Evolutionary conservation across 495 filamentous ascomycete species (phyloP).

Genomic region (Podospora appendiculata): DNA sequence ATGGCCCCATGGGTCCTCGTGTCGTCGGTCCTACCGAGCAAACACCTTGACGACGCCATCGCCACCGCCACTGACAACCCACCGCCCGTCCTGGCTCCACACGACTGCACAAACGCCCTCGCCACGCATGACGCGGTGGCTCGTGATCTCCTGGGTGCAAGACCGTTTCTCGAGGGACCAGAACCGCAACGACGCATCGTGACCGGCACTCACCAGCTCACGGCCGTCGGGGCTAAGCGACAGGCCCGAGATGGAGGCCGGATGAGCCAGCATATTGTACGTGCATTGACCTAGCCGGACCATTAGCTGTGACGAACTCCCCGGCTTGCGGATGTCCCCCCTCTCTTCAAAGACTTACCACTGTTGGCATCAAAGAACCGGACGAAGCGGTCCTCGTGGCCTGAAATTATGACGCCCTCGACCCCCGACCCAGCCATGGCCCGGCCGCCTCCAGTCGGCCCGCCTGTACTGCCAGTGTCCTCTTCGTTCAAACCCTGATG

Average conservation of each 20-base stretch:
- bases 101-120: constrained; percentile 89
- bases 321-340: no score
- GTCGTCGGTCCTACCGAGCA: constrained; percentile 34
- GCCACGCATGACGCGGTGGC: constrained; percentile 83
- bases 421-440: constrained; percentile 57
- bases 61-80: constrained; percentile 92
- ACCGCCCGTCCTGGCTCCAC: constrained; percentile 89
- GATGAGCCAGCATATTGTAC: constrained; percentile 96
- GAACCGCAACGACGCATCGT: constrained; percentile 90
- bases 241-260: constrained; percentile 81
- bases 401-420: constrained; percentile 87
- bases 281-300: constrained; percentile 83
- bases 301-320: background rate
- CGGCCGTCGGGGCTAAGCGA: constrained; percentile 85
- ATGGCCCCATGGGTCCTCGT: no score
- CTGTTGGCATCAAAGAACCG: constrained; percentile 97
- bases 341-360: constrained; percentile 61
- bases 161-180: constrained; percentile 94
- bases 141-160: constrained; percentile 90
- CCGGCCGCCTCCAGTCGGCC: constrained; percentile 70
- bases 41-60: constrained; percentile 97
- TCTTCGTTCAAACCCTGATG: constrained; percentile 47
- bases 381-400: constrained; percentile 92
- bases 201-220: constrained; percentile 91
- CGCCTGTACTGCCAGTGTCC: constrained; percentile 45